These are phyloP conservation scores for Tetrapisispora pingtungensis DNA, from an alignment of 805 yeast species.

Conservation along the genomic window DNA sequence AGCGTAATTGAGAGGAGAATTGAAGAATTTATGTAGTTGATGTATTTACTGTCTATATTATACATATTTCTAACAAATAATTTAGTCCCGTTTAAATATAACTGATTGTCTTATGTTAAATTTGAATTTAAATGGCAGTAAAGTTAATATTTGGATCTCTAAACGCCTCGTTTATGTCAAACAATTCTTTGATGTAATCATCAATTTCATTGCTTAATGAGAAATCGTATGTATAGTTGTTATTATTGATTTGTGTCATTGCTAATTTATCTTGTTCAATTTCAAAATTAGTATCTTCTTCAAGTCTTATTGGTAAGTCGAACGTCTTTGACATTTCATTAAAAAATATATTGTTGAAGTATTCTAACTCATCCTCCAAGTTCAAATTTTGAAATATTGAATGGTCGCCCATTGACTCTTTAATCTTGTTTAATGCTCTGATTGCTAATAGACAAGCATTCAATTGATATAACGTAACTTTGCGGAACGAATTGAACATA, in stretches of 20 bases:
- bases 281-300: conserved; percentile 18
- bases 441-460: conserved; percentile 27
- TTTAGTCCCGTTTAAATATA: no score
- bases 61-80: no score
- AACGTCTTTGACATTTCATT: conserved; percentile 19
- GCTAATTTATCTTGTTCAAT: conserved; percentile 18
- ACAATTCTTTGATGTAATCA: conserved; percentile 27
- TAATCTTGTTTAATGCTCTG: conserved; percentile 20
- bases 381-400: conserved; percentile 5
- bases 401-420: conserved; percentile 5
- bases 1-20: no score
- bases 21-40: no score
- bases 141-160: background rate
- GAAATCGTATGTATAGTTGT: conserved; percentile 26
- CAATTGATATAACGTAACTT: conserved; percentile 25
- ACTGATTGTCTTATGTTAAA: background rate
- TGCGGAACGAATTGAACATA: conserved; percentile 17
- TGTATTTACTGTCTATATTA: no score
- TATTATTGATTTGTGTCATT: conserved; percentile 21
- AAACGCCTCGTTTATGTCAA: conserved; percentile 8
- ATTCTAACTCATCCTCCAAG: conserved; percentile 13
- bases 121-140: background rate
- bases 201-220: conserved; percentile 30
- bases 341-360: conserved; percentile 20
- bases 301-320: conserved; percentile 16